Evolutionary conservation across 257 asterid species (phyloP), one percentile per base, ranked within the genome.

Genomic region (Nicotiana paniculata): DNA sequence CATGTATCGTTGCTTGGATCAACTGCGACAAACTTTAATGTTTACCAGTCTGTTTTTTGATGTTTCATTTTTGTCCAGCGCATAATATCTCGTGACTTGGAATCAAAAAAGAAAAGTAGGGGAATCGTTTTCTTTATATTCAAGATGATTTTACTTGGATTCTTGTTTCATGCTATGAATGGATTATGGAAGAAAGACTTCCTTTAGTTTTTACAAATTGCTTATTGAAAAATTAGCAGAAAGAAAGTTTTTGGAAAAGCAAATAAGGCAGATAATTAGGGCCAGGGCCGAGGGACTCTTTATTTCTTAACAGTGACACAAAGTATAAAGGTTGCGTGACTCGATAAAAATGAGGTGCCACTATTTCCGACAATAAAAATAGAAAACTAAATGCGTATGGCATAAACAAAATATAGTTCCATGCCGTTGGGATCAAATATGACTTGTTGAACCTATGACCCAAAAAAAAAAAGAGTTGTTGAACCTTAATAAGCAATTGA

Each of bases 51-150:
- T 48, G 58, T 43, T 70, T 21, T 21, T 2, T 43, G 15, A 70
- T 70, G 79, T 74, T 74, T 74, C 15, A 26, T 74, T 35, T 46
- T 74, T 48, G 62, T 74, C 79, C 62, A 74, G 51, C 79, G 79
- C 62, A 74, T 74, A 21, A 9, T n/a, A 21, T 11, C 37, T 43
- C 5, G 5, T 43, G n/a, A 70, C 58, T 0, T 4, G 33, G 2
- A 30, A 32, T 2, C 3, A 32, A 32, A 32, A 32, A 32, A 32
- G 3, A 2, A 0, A 32, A 39, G 2, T 39, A 39, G 9, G 46
- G 6, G 2, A 21, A 28, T 39, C 48, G 1, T 6, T 39, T 4
- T 6, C 8, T 39, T 39, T 6, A 39, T 43, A 43, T 8, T 43
- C 48, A 43, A 43, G 48, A 43, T 43, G 11, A 43, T 43, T 43